Percentiles rank a stretch among this genome's conserved stretches.
Evolutionary conservation across 495 filamentous ascomycete genomes (phyloP).

Genomic region (Podospora pseudoanserina): DNA sequence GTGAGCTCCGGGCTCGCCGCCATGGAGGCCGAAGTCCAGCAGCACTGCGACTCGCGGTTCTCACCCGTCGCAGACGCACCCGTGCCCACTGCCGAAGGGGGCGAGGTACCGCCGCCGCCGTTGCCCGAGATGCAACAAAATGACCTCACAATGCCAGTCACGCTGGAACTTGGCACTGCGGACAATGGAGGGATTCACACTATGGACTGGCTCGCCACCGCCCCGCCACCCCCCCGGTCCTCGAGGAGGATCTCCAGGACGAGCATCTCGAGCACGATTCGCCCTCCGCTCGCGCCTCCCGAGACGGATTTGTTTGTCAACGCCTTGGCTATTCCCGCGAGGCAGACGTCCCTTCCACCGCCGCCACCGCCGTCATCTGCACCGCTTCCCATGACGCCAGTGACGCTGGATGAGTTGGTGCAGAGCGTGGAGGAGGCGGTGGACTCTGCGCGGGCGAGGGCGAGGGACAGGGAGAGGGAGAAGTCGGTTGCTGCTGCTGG

Average conservation of each 20-base stretch:
- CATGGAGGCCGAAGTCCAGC: neutral
- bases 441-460: constrained; percentile 16
- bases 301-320: neutral
- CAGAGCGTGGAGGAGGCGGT: constrained; percentile 23
- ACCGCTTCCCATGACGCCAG: constrained; percentile 10
- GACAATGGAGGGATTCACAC: constrained; percentile 5
- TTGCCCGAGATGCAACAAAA: neutral
- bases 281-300: neutral
- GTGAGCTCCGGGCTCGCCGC: neutral
- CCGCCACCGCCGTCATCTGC: neutral
- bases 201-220: constrained; percentile 3
- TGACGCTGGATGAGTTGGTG: constrained; percentile 23
- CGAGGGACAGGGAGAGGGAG: constrained; percentile 11
- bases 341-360: neutral
- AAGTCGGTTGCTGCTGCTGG: neutral
- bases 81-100: neutral
- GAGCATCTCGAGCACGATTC: neutral
- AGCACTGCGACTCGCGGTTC: constrained; percentile 2
- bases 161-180: neutral
- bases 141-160: neutral
- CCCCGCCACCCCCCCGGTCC: neutral
- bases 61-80: neutral
- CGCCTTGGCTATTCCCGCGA: neutral
- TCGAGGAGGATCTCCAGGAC: neutral
- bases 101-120: neutral